Base-by-base conservation (phyloP, 2,329 filamentous ascomycete genomes). In the Blastomyces gilchristii region DNA sequence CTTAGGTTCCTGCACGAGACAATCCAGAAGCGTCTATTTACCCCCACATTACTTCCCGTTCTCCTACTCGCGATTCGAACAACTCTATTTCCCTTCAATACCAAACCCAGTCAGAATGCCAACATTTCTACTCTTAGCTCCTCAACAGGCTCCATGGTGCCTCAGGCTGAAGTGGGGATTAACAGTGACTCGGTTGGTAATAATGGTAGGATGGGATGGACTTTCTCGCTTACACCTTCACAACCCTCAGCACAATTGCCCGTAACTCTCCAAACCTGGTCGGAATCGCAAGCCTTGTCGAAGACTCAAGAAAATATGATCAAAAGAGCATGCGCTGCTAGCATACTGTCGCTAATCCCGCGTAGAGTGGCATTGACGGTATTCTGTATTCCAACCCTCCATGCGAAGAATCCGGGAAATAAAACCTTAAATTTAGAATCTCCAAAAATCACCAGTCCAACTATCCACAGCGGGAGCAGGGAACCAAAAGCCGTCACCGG, bases 51-150 rank as follows among this genome's bases (percentile, higher is more conserved):
- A 68, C 79, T 91, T 63, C 85, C 89, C 73, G 80, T 81, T 72
- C 76, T 90, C 68, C 74, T 80, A 28, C 74, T 73, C 62, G 74
- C 85, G 68, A 81, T 89, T 70, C 89, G 94, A 73, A 85, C 84
- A 70, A 84, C 89, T 65, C 80, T 97, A 63, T 97, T 97, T 74
- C 93, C 94, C 68, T 88, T 60, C 14, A 67, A 66, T 63, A 50
- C 65, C 25, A 61, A 59, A 60, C 58, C 63, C 37, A 61, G 52
- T 47, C 53, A 47, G 58, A 45, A 28, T 57, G 28, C 14, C 34
- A 62, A 57, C 60, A 39, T 43, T 49, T 47, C 41, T 12, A 12
- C 54, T 25, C 11, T 25, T 57, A 57, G 37, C 34, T 28, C 54
- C 31, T 43, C 53, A 6, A 37, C 28, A 28, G 14, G 25, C 31